Percentiles rank a stretch among this genome's conserved stretches.
phyloP scores from a whole-genome alignment of 164 flowering plant species.

The Nymphaea thermarum region DNA sequence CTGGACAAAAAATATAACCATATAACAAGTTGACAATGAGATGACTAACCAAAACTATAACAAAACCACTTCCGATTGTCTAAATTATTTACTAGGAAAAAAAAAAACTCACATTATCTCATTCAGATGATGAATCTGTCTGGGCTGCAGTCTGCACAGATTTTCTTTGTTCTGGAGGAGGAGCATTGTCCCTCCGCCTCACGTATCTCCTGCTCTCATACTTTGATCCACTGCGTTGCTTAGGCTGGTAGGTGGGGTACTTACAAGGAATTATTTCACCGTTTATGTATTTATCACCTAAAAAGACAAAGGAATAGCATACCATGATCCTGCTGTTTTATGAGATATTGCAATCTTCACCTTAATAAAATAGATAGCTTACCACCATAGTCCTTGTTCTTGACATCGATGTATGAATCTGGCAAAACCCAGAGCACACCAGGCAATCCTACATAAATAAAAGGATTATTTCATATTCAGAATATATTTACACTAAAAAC shows the following conservation, averaged over 20 bases:
- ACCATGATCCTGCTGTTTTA: neutral
- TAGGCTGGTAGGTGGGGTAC: conserved; percentile 91
- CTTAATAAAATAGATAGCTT: neutral
- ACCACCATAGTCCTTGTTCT: conserved; percentile 99
- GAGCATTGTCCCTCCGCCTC: conserved; percentile 58
- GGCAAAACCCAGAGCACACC: conserved; percentile 99
- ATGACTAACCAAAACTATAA: too few relatives aligned
- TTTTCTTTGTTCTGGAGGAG: conserved; percentile 45
- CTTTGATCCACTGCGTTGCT: conserved; percentile 48
- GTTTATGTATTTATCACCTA: conserved; percentile 86
- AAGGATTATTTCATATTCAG: neutral
- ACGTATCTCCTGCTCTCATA: conserved; percentile 64
- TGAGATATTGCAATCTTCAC: neutral
- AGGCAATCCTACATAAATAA: conserved; percentile 56
- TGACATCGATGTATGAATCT: conserved; percentile 90
- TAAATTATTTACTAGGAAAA: too few relatives aligned
- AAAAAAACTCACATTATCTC: conserved; percentile 14
- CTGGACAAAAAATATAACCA: too few relatives aligned
- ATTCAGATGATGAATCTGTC: conserved; percentile 35
- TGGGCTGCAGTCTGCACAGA: conserved; percentile 32
- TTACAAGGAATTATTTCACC: conserved; percentile 96
- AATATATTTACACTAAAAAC: neutral
- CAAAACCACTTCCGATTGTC: too few relatives aligned
- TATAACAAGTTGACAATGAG: too few relatives aligned
- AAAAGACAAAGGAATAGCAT: neutral